phyloP scores from a whole-genome alignment of 2,329 filamentous ascomycete species.

The Nakataea oryzae region DNA sequence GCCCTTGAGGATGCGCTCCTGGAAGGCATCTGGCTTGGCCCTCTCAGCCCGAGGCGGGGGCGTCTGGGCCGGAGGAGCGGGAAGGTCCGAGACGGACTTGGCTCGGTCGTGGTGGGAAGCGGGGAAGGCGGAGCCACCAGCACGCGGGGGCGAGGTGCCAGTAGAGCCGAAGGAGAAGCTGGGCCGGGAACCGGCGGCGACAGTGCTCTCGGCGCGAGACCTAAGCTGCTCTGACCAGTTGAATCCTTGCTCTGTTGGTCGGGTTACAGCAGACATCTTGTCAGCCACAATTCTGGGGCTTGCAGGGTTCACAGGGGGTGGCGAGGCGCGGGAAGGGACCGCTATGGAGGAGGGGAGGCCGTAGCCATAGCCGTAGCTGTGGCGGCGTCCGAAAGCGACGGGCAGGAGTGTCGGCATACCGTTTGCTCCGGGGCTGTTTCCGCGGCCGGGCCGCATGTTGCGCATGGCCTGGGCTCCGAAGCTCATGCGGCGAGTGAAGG shows the following conservation, averaged over 20 bases:
- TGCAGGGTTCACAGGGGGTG: background rate
- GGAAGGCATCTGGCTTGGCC: slow-evolving; percentile 82
- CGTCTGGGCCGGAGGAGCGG: slow-evolving; percentile 41
- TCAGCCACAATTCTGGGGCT: slow-evolving; percentile 52
- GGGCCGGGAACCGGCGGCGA: slow-evolving; percentile 40
- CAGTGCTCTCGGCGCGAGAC: slow-evolving; percentile 76
- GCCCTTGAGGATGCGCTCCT: slow-evolving; percentile 93
- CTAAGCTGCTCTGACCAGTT: slow-evolving; percentile 97
- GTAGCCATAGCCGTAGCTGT: slow-evolving; percentile 11
- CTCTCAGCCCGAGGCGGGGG: slow-evolving; percentile 37
- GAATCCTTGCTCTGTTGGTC: slow-evolving; percentile 76
- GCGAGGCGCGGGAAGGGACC: slow-evolving; percentile 1
- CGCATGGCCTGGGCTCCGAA: slow-evolving; percentile 75
- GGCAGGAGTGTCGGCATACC: slow-evolving; percentile 43
- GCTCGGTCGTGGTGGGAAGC: slow-evolving; percentile 48
- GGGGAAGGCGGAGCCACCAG: slow-evolving; percentile 8
- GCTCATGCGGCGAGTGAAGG: slow-evolving; percentile 78
- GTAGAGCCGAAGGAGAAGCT: slow-evolving; percentile 46
- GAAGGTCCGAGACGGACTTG: slow-evolving; percentile 59
- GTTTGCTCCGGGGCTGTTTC: slow-evolving; percentile 50
- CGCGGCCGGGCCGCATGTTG: slow-evolving; percentile 50
- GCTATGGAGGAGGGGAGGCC: background rate
- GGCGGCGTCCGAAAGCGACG: slow-evolving; percentile 18
- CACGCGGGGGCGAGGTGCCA: slow-evolving; percentile 30
- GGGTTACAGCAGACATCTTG: slow-evolving; percentile 36